These are phyloP conservation scores for Fusarium humuli DNA, from an alignment of 2,329 filamentous ascomycete genomes.

Conservation along the genomic window DNA sequence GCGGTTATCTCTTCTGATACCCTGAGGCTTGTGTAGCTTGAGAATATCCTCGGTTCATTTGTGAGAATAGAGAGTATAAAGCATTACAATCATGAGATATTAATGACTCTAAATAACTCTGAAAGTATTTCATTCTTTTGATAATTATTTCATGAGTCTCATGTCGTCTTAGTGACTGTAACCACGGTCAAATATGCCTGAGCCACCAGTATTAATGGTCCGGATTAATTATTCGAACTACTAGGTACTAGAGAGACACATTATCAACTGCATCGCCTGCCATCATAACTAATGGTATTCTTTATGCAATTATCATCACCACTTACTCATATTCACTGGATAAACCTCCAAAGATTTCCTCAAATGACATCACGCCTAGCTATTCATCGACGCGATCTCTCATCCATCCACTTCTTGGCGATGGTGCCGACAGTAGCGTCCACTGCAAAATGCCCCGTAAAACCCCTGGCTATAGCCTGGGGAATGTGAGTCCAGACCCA, in stretches of 20 bases:
- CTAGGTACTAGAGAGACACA: neutral
- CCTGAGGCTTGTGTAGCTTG: neutral
- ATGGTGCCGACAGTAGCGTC: conserved; percentile 23
- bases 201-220: neutral
- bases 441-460: conserved; percentile 25
- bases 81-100: neutral
- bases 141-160: neutral
- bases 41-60: neutral
- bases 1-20: no score
- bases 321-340: neutral
- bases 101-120: neutral
- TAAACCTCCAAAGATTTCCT: neutral
- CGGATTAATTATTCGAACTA: neutral
- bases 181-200: neutral
- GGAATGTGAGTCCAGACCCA: conserved; percentile 25
- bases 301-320: neutral
- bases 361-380: conserved; percentile 17
- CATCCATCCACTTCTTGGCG: conserved; percentile 24
- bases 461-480: conserved; percentile 32
- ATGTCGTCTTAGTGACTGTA: neutral
- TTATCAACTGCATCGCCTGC: neutral
- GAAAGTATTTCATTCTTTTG: neutral
- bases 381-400: neutral
- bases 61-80: neutral
- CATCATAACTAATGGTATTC: neutral